Percentiles rank a stretch among this genome's conserved stretches.
Evolutionary conservation across 2,329 filamentous ascomycete species (phyloP).

Genomic region (Pyrenophora tritici-repentis): DNA sequence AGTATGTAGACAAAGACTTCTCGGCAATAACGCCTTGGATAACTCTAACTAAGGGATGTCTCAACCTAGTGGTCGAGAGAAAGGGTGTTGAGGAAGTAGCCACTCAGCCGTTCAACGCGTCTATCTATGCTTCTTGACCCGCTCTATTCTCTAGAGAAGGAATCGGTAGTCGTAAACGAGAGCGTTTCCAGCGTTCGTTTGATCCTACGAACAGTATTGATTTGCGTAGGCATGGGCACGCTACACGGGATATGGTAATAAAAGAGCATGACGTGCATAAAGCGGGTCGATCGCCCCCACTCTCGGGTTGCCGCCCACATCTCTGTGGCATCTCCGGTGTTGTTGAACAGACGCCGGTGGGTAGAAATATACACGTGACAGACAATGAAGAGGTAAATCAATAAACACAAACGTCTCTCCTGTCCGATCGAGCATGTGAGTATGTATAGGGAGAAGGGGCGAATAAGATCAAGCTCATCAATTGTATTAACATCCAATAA

Average conservation of each 20-base stretch:
- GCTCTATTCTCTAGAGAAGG: not conserved
- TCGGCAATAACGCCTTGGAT: too few relatives aligned
- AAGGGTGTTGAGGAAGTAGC: not conserved
- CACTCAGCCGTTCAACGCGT: not conserved
- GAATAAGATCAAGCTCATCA: too few relatives aligned
- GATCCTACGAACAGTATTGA: not conserved
- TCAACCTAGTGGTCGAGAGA: too few relatives aligned
- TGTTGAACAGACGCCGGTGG: not conserved
- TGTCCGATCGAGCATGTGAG: too few relatives aligned
- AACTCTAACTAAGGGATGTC: too few relatives aligned
- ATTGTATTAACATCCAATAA: too few relatives aligned
- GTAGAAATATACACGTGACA: too few relatives aligned
- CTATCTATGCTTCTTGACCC: not conserved
- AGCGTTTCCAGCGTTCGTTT: not conserved
- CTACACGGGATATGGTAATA: not conserved
- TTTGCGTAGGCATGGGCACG: constrained; percentile 5
- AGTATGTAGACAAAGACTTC: too few relatives aligned
- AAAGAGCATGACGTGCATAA: constrained; percentile 5
- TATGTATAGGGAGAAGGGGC: constrained; percentile 16
- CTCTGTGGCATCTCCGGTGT: not conserved
- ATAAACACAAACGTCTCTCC: too few relatives aligned
- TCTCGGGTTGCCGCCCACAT: not conserved
- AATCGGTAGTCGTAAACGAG: not conserved
- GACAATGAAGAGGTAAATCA: too few relatives aligned
- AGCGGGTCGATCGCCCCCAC: constrained; percentile 1